Evolutionary conservation across 1,139 yeast species (phyloP), one percentile per base, ranked within the genome.

Genomic region (Suhomyces anneliseae): DNA sequence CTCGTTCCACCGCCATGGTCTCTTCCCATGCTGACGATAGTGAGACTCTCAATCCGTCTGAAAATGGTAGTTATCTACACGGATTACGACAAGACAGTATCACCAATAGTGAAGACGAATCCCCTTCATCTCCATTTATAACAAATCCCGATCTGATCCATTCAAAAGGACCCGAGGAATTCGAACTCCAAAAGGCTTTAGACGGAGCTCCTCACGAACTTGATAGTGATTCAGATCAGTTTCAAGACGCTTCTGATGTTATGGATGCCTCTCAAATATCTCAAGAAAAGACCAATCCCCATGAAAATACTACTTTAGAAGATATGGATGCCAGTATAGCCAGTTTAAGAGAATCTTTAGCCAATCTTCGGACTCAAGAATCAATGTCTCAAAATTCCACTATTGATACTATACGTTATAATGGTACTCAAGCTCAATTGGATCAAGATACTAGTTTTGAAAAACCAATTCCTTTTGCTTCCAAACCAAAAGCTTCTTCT

Each of bases 341-440:
- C 14, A 56, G 61, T 39, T 52, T 66, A 29, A 54, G 61, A 38
- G 57, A 57, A 27, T 61, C 68, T 1, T 43, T 66, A 29, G 59
- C 60, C 9, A 55, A 55, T 24, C 50, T 64, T 10, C 42, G 52
- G n/a, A n/a, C 27, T 7, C 36, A 42, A 15, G 47, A 52, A 5
- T 37, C 44, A 19, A 51, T 55, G 11, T 59, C 58, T 42, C 62
- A 58, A 43, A 56, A 55, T 41, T 58, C 66, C 34, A 56, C 64
- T 14, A 50, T 62, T 33, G 63, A 65, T 46, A 57, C 61, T 7
- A 55, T 65, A 55, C 43, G 48, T 53, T 45, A 43, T 45, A 62
- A 69, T 50, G 69, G 66, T 33, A 67, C 74, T 4, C 60, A 57
- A 26, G 66, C 60, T 6, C 74, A 68, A 44, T 60, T 70, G 45